Percentiles rank a stretch among this genome's conserved stretches.
phyloP scores from a whole-genome alignment of 345 rosid genomes.

The Rubroshorea leprosula region DNA sequence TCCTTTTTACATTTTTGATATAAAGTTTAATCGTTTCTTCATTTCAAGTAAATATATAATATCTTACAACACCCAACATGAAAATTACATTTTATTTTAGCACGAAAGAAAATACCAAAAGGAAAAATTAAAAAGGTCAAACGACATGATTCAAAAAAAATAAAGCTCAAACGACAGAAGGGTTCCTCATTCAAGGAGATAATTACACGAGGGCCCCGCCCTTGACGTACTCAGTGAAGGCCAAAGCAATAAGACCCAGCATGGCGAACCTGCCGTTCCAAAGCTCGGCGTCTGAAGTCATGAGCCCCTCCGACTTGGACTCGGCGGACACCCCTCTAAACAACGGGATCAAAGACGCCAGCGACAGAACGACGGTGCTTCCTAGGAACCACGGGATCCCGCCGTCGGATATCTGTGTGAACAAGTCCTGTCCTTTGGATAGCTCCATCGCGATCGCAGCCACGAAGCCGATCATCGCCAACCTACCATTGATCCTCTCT shows the following conservation, averaged over 20 bases:
- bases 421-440: conserved; percentile 59
- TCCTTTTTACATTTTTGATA: too few relatives aligned
- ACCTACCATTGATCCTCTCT: conserved; percentile 80
- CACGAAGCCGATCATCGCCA: conserved; percentile 86
- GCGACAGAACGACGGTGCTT: conserved; percentile 43
- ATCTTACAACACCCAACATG: neutral
- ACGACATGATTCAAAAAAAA: neutral
- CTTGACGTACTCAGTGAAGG: conserved; percentile 62
- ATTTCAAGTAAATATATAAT: too few relatives aligned
- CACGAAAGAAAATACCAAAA: too few relatives aligned
- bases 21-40: too few relatives aligned
- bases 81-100: neutral
- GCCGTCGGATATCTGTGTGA: conserved; percentile 52
- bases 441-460: conserved; percentile 65
- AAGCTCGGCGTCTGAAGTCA: conserved; percentile 80
- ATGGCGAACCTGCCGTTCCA: conserved; percentile 85
- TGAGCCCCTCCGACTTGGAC: conserved; percentile 45
- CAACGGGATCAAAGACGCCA: conserved; percentile 60
- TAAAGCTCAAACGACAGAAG: too few relatives aligned
- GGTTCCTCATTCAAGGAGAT: neutral
- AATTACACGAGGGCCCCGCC: conserved; percentile 49
- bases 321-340: conserved; percentile 51
- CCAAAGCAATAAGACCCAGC: conserved; percentile 76
- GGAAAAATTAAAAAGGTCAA: neutral
- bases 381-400: conserved; percentile 60